phyloP scores from a whole-genome alignment of 179 eudicot genomes.

The Dionaea muscipula region DNA sequence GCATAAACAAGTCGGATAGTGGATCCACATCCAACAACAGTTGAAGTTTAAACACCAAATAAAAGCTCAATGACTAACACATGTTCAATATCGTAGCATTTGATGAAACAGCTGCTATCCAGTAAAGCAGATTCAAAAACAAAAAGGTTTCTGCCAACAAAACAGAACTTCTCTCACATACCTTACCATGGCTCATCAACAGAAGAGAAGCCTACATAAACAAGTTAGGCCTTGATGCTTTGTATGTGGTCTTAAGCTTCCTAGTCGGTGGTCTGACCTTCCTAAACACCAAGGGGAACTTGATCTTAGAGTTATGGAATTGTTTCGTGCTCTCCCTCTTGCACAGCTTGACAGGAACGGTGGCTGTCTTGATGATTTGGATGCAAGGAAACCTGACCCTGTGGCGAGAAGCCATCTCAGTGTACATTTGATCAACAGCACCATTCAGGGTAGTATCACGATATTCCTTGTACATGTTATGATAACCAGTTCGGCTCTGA shows the following conservation, averaged over 20 bases:
- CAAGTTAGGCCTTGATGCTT: slow-evolving; percentile 74
- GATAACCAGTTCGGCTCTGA: slow-evolving; percentile 85
- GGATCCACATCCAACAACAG: too few species aligned
- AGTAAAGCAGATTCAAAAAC: too few species aligned
- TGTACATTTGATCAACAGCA: slow-evolving; percentile 80
- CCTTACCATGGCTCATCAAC: neutral
- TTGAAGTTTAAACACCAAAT: too few species aligned
- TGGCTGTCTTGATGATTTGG: slow-evolving; percentile 80
- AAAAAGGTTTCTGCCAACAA: too few species aligned
- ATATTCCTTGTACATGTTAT: slow-evolving; percentile 93
- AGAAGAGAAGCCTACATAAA: slow-evolving; percentile 32
- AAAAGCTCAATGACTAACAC: too few species aligned
- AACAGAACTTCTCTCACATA: too few species aligned
- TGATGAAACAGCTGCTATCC: too few species aligned
- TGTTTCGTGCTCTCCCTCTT: slow-evolving; percentile 82
- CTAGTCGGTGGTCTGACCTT: slow-evolving; percentile 76
- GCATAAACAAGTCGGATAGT: too few species aligned
- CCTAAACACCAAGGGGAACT: slow-evolving; percentile 70
- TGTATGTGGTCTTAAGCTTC: slow-evolving; percentile 86
- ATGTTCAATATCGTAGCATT: too few species aligned
- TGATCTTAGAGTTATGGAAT: slow-evolving; percentile 65
- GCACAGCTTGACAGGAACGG: slow-evolving; percentile 71
- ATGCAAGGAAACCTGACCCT: slow-evolving; percentile 77
- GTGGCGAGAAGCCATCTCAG: slow-evolving; percentile 95
- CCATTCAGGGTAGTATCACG: slow-evolving; percentile 84